Percentiles rank a stretch among this genome's conserved stretches.
Evolutionary conservation across 257 asterid species (phyloP).

Genomic region (Cordia subcordata): DNA sequence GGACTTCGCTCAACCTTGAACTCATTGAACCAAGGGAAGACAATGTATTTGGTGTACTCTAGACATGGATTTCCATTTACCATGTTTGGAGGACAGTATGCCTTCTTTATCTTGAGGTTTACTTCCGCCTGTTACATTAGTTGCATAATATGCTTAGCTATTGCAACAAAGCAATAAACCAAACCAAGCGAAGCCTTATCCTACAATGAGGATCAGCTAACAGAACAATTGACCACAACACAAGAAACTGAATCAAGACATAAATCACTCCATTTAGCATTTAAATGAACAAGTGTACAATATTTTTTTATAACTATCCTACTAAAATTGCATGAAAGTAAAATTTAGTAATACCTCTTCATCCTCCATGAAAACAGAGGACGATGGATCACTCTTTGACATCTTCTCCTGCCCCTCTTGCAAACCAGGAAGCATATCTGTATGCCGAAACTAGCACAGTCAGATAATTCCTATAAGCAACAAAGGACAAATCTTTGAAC

Average conservation of each 20-base stretch:
- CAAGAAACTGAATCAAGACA: not conserved
- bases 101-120: slow-evolving; percentile 71
- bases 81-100: slow-evolving; percentile 80
- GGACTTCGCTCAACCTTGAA: slow-evolving; percentile 66
- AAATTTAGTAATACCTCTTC: not conserved
- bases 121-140: slow-evolving; percentile 53
- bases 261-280: no score
- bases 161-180: no score
- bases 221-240: not conserved
- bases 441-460: no score
- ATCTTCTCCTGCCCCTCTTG: not conserved
- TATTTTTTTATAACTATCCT: no score
- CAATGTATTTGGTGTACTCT: slow-evolving; percentile 65
- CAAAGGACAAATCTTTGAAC: not conserved
- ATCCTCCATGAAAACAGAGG: not conserved
- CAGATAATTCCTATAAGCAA: no score
- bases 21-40: slow-evolving; percentile 77
- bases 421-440: not conserved
- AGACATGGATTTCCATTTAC: slow-evolving; percentile 73
- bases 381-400: not conserved
- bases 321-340: no score
- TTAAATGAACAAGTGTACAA: no score
- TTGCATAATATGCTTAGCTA: not conserved
- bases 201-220: no score
- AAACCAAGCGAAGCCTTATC: no score